Base-by-base conservation (phyloP, 768 basidiomycete species). In the Erythrobasidium yunnanense region DNA sequence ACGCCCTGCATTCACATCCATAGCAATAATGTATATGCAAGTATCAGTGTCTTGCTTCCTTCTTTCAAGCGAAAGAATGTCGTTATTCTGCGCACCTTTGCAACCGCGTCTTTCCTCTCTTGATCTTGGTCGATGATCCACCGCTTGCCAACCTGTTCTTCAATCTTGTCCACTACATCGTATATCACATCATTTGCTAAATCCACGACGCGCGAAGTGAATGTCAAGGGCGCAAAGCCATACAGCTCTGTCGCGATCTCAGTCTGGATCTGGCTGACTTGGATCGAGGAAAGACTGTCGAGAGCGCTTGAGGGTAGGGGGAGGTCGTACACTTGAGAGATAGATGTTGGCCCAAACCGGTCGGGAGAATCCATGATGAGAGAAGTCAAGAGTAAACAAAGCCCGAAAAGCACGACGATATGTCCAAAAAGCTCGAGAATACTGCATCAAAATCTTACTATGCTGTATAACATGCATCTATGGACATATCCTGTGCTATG, bases 191-290 rank as follows among this genome's bases (percentile, higher is more conserved):
- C 53, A 70, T 73, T 73, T 7, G 70, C 72, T 47, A 68, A 47
- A 42, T 73, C 72, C 57, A 73, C 69, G n/a, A 70, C 70, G 13
- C 60, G 58, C 54, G 66, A 65, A 1, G 71, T 67, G 67, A 73
- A 71, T 15, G 65, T 33, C 42, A 69, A 67, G 33, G 72, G 71
- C 35, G 69, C 65, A 54, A 68, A 73, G 6, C 67, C 60, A 32
- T 71, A 72, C 25, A 70, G 70, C 46, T 71, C 72, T 0, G 66
- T 71, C 25, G 68, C 29, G 54, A 71, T n/a, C 27, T 66, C 52
- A 23, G 33, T 42, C 51, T 66, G 63, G 30, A 70, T 35, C 27
- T 58, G 33, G 7, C 35, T 23, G 29, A 55, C 54, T 4, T 55
- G 27, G 6, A 27, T 18, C 15, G 15, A 29, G 27, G 17, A 33